Percentiles rank a stretch among this genome's conserved stretches.
phyloP scores from a whole-genome alignment of 2,329 filamentous ascomycete species.

The Aspergillus oerlinghausenensis region DNA sequence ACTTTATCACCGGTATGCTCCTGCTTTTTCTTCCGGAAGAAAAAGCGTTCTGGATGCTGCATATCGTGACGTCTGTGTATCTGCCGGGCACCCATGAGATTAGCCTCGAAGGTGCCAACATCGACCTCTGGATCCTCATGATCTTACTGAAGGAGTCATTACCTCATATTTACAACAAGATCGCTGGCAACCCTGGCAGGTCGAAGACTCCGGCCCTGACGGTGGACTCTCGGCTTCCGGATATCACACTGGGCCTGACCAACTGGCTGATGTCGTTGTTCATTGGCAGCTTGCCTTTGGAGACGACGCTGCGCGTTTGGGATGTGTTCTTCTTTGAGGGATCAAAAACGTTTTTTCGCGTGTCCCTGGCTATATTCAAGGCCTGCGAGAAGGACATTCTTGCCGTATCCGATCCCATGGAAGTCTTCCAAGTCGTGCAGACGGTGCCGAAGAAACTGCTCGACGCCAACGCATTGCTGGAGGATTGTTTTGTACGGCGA shows the following conservation, averaged over 20 bases:
- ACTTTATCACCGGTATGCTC: slow-evolving; percentile 86
- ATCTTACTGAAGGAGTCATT: slow-evolving; percentile 74
- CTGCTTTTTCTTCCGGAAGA: slow-evolving; percentile 89
- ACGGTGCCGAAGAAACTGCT: slow-evolving; percentile 74
- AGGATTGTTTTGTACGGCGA: slow-evolving; percentile 73
- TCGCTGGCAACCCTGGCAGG: slow-evolving; percentile 60
- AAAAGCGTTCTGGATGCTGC: slow-evolving; percentile 86
- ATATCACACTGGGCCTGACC: slow-evolving; percentile 87
- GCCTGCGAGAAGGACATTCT: slow-evolving; percentile 76
- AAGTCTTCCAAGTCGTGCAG: slow-evolving; percentile 93
- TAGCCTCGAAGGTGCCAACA: slow-evolving; percentile 84
- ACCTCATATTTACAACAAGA: slow-evolving; percentile 80
- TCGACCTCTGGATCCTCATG: slow-evolving; percentile 93
- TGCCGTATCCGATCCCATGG: slow-evolving; percentile 78
- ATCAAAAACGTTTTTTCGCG: slow-evolving; percentile 86
- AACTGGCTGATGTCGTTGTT: slow-evolving; percentile 99
- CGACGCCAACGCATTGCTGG: slow-evolving; percentile 76
- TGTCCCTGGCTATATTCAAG: slow-evolving; percentile 88
- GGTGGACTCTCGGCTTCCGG: slow-evolving; percentile 61
- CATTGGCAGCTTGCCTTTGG: slow-evolving; percentile 86
- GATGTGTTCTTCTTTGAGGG: slow-evolving; percentile 95
- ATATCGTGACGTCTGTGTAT: slow-evolving; percentile 83
- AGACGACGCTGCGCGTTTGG: slow-evolving; percentile 89
- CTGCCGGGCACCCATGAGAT: slow-evolving; percentile 89
- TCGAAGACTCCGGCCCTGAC: slow-evolving; percentile 40